phyloP scores from a whole-genome alignment of 2,329 filamentous ascomycete species.

The Penicillium sp. region DNA sequence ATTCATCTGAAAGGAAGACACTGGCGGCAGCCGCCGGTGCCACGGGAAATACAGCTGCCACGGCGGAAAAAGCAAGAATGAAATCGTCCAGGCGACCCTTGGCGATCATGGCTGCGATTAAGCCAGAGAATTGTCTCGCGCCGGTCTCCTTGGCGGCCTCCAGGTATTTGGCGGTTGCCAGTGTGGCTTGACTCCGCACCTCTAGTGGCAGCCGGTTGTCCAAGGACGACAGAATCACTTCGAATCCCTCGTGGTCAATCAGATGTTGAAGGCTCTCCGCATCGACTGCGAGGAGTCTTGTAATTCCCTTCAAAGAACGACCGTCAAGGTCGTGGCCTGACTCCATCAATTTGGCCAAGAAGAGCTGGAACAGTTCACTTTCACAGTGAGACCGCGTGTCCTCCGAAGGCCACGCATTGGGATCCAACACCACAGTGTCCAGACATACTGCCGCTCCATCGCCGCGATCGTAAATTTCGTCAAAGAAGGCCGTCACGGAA shows the following conservation, averaged over 20 bases:
- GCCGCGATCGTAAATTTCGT: constrained; percentile 47
- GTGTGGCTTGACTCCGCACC: constrained; percentile 73
- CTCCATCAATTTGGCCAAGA: constrained; percentile 85
- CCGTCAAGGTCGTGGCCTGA: constrained; percentile 71
- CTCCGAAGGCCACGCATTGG: constrained; percentile 44
- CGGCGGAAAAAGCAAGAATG: constrained; percentile 89
- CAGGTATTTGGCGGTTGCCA: constrained; percentile 78
- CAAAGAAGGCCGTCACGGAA: constrained; percentile 47
- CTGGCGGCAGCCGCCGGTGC: constrained; percentile 68
- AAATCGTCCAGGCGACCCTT: constrained; percentile 81
- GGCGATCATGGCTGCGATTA: constrained; percentile 67
- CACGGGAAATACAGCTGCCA: constrained; percentile 80
- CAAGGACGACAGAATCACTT: constrained; percentile 79
- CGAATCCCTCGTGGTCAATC: constrained; percentile 67
- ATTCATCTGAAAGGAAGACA: constrained; percentile 84
- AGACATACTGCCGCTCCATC: constrained; percentile 46
- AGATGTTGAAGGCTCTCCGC: constrained; percentile 46
- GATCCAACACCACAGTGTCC: constrained; percentile 45
- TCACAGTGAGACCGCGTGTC: constrained; percentile 43
- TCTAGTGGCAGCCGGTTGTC: constrained; percentile 73
- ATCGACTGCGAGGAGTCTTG: constrained; percentile 55
- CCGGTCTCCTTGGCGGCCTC: constrained; percentile 70
- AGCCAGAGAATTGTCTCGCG: constrained; percentile 63
- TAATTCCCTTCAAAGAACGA: constrained; percentile 57
- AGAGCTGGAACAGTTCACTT: constrained; percentile 54